Conservation (phyloP, 495 filamentous ascomycete species). For the Staphylotrichum longicolle region DNA sequence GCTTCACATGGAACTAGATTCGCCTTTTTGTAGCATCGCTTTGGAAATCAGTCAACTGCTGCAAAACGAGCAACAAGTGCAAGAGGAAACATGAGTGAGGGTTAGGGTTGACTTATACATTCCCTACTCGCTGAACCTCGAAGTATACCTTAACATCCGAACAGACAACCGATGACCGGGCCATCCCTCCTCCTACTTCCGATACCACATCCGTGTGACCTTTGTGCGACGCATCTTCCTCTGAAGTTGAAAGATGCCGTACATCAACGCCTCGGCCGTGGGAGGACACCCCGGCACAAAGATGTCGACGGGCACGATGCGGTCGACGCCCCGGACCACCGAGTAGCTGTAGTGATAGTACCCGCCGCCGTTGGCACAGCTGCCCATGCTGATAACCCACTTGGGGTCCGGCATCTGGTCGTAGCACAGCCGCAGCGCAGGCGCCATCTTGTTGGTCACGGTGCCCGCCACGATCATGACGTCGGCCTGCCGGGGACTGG, state of each 20-base stretch:
- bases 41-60: too few species aligned
- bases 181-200: conserved; percentile 29
- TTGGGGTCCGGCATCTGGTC: conserved; percentile 96
- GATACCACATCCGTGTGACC: conserved; percentile 62
- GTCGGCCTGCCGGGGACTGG: conserved; percentile 90
- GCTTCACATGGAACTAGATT: background rate
- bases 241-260: conserved; percentile 81
- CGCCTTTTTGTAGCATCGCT: background rate
- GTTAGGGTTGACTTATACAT: too few species aligned
- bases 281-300: conserved; percentile 93
- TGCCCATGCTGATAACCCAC: conserved; percentile 92
- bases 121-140: too few species aligned
- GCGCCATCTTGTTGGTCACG: conserved; percentile 97
- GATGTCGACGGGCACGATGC: conserved; percentile 86
- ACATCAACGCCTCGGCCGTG: conserved; percentile 81
- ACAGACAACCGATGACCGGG: too few species aligned
- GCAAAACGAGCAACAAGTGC: too few species aligned
- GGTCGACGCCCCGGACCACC: conserved; percentile 81
- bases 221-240: conserved; percentile 81
- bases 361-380: conserved; percentile 87
- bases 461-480: conserved; percentile 98
- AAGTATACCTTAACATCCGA: too few species aligned
- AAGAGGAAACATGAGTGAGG: too few species aligned
- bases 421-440: conserved; percentile 88
- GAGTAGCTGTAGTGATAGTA: conserved; percentile 95